Base-by-base conservation (phyloP, 2,329 filamentous ascomycete species). In the Thyridium curvatum region DNA sequence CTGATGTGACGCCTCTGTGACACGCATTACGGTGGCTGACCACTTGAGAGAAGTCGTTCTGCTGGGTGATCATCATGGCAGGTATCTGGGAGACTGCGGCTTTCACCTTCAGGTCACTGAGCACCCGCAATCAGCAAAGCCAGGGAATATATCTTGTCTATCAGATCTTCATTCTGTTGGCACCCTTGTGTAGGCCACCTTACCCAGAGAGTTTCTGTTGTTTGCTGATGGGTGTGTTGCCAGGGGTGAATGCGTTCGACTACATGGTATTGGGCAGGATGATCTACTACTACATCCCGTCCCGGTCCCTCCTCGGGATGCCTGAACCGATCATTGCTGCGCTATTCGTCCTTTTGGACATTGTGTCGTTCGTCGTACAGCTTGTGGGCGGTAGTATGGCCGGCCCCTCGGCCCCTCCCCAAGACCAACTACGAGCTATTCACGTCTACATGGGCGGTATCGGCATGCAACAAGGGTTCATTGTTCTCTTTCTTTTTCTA, bases 391-490 rank as follows among this genome's bases (percentile, higher is more conserved):
- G 58, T 0, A 53, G 50, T 14, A 52, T 55, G 48, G 46, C 50
- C 6, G 42, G 47, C 5, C 52, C 55, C 6, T 47, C 43, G 0
- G 41, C 58, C 0, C 47, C 55, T 0, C 44, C 51, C 0, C 48
- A 53, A 2, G 49, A 52, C 7, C 53, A 57, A 17, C 42, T 54
- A 18, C 45, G 40, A 15, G 64, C 55, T 2, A 59, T 68, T 1
- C 55, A 66, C 36, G 56, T 69, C 41, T 77, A 75, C 52, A 76
- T 73, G 68, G 69, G 64, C 10, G 72, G 72, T 1, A 69, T 76
- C 13, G 70, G 64, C 0, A 50, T 75, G 0, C 72, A 77, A 43
- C 56, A 74, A 44, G 49, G 66, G 21, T 72, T 72, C 41, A 71
- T 75, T 39, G 41, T 74, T 3, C 37, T 65, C n/a, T 72, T 76